phyloP scores from a whole-genome alignment of 805 yeast species.

The Saturnispora hagleri region DNA sequence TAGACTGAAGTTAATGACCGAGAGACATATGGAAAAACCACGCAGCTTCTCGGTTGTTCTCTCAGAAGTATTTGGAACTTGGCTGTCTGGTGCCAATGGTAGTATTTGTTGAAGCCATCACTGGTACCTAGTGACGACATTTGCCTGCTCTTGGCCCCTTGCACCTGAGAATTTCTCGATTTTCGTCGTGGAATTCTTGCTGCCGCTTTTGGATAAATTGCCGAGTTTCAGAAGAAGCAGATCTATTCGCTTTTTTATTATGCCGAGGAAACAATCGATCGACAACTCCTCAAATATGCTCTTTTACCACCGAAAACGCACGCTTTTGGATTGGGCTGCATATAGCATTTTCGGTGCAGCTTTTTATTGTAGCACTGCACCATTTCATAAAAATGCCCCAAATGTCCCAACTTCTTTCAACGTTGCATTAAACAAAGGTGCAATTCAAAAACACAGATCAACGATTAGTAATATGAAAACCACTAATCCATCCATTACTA shows the following conservation, averaged over 20 bases:
- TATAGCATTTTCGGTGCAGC: not conserved
- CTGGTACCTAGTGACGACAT: not conserved
- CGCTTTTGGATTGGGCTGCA: not conserved
- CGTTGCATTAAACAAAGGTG: not conserved
- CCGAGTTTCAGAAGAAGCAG: not conserved
- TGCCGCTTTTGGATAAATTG: not conserved
- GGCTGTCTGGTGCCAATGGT: not conserved
- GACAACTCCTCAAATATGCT: not conserved
- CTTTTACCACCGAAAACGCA: not conserved
- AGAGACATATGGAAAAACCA: no score
- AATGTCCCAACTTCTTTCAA: not conserved
- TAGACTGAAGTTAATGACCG: no score
- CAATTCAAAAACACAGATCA: not conserved
- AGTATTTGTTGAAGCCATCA: not conserved
- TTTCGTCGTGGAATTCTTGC: not conserved
- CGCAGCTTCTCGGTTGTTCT: no score
- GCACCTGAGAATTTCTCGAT: not conserved
- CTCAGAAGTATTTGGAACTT: not conserved
- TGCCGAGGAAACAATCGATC: not conserved
- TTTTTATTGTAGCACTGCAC: not conserved
- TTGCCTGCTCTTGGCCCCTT: not conserved
- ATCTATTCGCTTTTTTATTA: not conserved
- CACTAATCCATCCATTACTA: not conserved
- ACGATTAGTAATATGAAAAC: not conserved
- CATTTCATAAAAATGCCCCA: not conserved